Evolutionary conservation across 495 filamentous ascomycete species (phyloP), one percentile per base, ranked within the genome.

Genomic region (Talaromyces ruber): DNA sequence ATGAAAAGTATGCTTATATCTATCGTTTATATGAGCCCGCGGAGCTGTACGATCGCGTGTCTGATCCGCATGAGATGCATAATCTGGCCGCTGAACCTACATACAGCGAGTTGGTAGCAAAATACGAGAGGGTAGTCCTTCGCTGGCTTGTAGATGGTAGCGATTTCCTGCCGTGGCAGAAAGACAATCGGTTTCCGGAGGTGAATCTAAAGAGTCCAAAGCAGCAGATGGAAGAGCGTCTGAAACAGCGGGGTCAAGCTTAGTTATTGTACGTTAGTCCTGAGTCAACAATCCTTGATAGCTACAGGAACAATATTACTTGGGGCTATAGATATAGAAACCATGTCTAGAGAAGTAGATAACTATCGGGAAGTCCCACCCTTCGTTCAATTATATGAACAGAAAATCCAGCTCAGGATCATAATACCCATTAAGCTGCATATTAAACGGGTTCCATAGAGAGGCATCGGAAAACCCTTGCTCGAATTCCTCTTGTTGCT

Each of bases 21-120:
- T 71, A 70, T 56, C 74, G 76, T 11, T 70, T 72, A 18, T 26
- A 32, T 3, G 30, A 32, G 30, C 66, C 73, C 0, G 76, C 79
- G 59, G 73, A 79, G 61, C 63, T 80, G 0, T 80, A 73, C 58
- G 77, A 80, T 64, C 64, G 77, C 3, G 66, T 73, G 14, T 57
- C 47, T 6, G 76, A 80, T 65, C 72, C 76, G 24, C 57, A 70
- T 28, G 75, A 80, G 61, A 62, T 79, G 18, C 24, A 56, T 4
- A 79, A 79, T 62, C 60, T 79, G 16, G 77, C 71, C 0, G 54
- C 39, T 3, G 66, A 75, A 7, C 47, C 64, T 7, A 63, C 64
- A 58, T 66, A 72, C 16, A 6, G 2, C 11, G 52, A 55, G 6
- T 1, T 58, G 8, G 26, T 30, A 4, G 55, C 25, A 4, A 29